These are phyloP conservation scores for Rhodomyrtus tomentosa DNA, from an alignment of 345 rosid genomes.

Conservation along the genomic window DNA sequence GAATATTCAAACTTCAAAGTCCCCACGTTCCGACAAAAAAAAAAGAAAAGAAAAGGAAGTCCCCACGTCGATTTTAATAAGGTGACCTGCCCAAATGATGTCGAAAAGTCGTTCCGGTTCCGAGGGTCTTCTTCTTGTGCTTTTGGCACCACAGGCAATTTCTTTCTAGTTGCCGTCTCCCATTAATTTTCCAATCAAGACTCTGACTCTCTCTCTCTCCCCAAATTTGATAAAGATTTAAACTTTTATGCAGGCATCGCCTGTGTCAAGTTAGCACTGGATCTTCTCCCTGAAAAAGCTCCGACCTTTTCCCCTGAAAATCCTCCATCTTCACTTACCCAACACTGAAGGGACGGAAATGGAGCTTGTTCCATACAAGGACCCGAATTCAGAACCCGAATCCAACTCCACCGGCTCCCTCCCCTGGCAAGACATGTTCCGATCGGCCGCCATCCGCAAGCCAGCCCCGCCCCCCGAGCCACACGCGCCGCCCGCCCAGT, in stretches of 20 bases:
- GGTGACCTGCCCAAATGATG: neutral
- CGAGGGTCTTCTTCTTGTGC: neutral
- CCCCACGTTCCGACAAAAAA: neutral
- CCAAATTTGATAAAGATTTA: neutral
- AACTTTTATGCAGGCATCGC: neutral
- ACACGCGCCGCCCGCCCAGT: slow-evolving; percentile 11
- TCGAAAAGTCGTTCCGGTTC: neutral
- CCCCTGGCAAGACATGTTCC: slow-evolving; percentile 95
- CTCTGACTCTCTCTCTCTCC: neutral
- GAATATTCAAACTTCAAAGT: neutral
- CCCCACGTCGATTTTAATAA: neutral
- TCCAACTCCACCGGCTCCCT: slow-evolving; percentile 29
- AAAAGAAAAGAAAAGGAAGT: neutral
- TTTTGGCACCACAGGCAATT: neutral
- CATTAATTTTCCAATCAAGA: neutral
- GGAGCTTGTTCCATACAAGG: slow-evolving; percentile 72
- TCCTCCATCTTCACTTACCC: neutral
- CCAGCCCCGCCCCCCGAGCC: slow-evolving; percentile 34
- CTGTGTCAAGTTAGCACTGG: neutral
- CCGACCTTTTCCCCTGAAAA: neutral
- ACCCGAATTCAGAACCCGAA: slow-evolving; percentile 45
- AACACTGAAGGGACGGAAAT: slow-evolving; percentile 9
- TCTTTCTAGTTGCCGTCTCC: neutral
- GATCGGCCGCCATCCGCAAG: slow-evolving; percentile 66
- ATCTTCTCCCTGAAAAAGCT: neutral